phyloP scores from a whole-genome alignment of 1,284 basidiomycete species.

The Pascua guehoae region DNA sequence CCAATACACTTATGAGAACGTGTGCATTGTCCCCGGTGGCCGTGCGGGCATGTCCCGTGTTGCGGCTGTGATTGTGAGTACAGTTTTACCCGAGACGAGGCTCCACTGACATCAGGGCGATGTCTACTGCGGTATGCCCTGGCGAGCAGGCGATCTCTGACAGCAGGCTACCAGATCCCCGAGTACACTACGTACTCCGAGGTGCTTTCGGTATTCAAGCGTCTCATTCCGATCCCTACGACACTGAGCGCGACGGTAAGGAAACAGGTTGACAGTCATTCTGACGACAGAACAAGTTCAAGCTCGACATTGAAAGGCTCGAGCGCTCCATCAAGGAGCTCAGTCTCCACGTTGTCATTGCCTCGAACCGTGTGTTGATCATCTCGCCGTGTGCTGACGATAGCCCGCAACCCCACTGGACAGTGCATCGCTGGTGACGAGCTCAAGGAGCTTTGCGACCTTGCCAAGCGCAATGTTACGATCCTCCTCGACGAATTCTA shows the following conservation, averaged over 20 bases:
- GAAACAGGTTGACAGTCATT: too few relatives aligned
- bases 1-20: constrained; percentile 83
- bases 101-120: constrained; percentile 23
- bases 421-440: constrained; percentile 71
- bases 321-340: constrained; percentile 68
- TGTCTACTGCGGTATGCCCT: constrained; percentile 32
- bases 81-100: constrained; percentile 29
- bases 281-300: constrained; percentile 54
- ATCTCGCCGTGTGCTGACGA: background rate
- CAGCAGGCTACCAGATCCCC: constrained; percentile 34
- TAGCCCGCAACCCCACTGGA: constrained; percentile 61
- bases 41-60: constrained; percentile 81
- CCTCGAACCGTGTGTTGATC: constrained; percentile 61
- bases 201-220: constrained; percentile 79
- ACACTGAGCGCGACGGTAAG: constrained; percentile 37
- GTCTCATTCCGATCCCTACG: constrained; percentile 83
- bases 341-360: constrained; percentile 79
- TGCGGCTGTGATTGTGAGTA: constrained; percentile 63
- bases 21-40: constrained; percentile 66
- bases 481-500: constrained; percentile 80
- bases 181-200: constrained; percentile 54
- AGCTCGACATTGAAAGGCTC: constrained; percentile 62
- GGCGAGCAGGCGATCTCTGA: background rate
- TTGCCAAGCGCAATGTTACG: constrained; percentile 62
- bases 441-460: constrained; percentile 69